Percentiles rank a stretch among this genome's conserved stretches.
phyloP scores from a whole-genome alignment of 2,329 filamentous ascomycete genomes.

The Talaromyces verruculosus region DNA sequence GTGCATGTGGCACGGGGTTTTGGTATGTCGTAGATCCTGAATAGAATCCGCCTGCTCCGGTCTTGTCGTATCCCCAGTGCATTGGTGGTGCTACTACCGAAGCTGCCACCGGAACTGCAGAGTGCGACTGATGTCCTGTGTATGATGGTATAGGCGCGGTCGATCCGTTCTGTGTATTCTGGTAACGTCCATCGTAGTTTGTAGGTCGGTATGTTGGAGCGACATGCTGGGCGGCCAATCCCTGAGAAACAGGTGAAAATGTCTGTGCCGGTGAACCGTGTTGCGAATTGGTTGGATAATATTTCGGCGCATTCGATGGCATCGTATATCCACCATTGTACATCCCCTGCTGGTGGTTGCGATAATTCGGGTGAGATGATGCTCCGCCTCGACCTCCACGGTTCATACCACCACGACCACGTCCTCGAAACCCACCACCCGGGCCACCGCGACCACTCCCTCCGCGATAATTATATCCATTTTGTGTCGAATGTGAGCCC shows the following conservation, averaged over 20 bases:
- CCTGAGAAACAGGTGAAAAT: conserved; percentile 25
- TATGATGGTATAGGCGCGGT: background rate
- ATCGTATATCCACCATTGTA: conserved; percentile 33
- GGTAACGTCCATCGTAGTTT: conserved; percentile 9
- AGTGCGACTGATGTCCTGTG: background rate
- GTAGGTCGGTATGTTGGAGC: conserved; percentile 4
- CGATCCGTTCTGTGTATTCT: background rate
- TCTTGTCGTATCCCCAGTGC: conserved; percentile 55
- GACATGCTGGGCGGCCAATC: conserved; percentile 24
- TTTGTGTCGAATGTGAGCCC: conserved; percentile 30
- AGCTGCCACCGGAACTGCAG: conserved; percentile 5
- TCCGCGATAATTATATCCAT: conserved; percentile 26
- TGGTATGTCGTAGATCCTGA: conserved; percentile 33
- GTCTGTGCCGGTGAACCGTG: background rate
- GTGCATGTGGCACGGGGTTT: conserved; percentile 23
- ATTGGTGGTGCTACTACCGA: conserved; percentile 57
- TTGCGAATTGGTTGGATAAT: background rate
- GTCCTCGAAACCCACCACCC: conserved; percentile 33
- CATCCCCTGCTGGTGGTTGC: conserved; percentile 24
- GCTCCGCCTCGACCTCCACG: conserved; percentile 29
- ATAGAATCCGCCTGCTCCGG: conserved; percentile 52
- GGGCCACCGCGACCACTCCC: conserved; percentile 28
- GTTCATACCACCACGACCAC: conserved; percentile 38
- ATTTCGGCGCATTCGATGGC: conserved; percentile 19
- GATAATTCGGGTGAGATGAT: conserved; percentile 28